phyloP scores from a whole-genome alignment of 371 early-diverging fungal species.

The Haplosporangium sp. region DNA sequence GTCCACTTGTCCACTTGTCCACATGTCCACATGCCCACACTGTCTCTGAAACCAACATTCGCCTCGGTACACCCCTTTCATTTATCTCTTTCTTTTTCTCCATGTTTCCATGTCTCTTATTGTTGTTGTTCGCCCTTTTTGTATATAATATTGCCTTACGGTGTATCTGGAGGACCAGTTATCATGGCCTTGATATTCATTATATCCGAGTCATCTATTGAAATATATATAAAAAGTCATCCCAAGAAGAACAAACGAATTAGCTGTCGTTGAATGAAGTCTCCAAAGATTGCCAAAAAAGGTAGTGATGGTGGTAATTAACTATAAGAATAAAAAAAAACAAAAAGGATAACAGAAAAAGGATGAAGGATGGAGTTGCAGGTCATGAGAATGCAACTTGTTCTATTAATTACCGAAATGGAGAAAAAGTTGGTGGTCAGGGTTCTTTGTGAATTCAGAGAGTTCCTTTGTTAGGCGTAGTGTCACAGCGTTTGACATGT shows the following conservation, averaged over 20 bases:
- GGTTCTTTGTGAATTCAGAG: slow-evolving; percentile 52
- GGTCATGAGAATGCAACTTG: neutral
- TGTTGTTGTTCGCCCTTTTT: neutral
- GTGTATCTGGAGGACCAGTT: slow-evolving; percentile 64
- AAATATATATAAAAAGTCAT: neutral
- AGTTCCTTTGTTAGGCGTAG: slow-evolving; percentile 50
- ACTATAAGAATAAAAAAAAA: neutral
- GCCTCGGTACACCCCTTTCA: neutral
- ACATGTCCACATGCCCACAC: neutral
- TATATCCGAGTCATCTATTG: slow-evolving; percentile 61
- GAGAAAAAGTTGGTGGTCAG: slow-evolving; percentile 61
- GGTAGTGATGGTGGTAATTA: neutral
- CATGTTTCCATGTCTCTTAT: neutral
- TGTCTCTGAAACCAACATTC: neutral
- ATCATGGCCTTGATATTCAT: slow-evolving; percentile 68
- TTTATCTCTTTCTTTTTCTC: neutral
- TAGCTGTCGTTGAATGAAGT: too few relatives aligned
- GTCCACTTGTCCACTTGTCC: slow-evolving; percentile 1
- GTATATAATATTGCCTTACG: slow-evolving; percentile 53
- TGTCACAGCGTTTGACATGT: slow-evolving; percentile 52
- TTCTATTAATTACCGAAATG: slow-evolving; percentile 30
- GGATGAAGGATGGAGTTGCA: neutral
- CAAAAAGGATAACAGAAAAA: neutral
- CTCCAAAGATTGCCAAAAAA: neutral
- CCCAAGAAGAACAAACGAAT: too few relatives aligned